Evolutionary conservation across 2,329 filamentous ascomycete genomes (phyloP), one percentile per base, ranked within the genome.

Genomic region (Akanthomyces muscarius): DNA sequence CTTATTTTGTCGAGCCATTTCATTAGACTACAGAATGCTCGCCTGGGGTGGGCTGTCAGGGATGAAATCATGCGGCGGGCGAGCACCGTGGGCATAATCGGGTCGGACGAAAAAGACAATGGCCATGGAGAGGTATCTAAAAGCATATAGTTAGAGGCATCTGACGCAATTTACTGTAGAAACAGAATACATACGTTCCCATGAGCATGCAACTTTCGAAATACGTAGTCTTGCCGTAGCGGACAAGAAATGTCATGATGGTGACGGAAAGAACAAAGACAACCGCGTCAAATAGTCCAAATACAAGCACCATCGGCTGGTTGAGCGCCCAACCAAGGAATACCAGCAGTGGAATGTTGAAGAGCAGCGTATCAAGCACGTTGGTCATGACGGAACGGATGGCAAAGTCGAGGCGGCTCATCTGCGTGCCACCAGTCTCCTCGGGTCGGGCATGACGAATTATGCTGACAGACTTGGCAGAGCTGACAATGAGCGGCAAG

Each of bases 171-270:
- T 21, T 23, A 23, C 18, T 4, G 7, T 50, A 14, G 6, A 44
- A 18, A 13, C 6, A 25, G 25, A 36, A 21, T 23, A 66, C 65
- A 50, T 60, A 65, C 65, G 65, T 65, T 53, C 65, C 65, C 63
- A 66, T 65, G n/a, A 66, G 65, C 65, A 66, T 66, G 55, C 59
- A 62, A 21, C 65, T 62, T 42, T 66, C 63, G 21, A 66, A 66
- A 55, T 66, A 66, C 7, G 63, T 66, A 25, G 65, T 66, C 54
- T 66, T 65, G 21, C 63, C 65, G 44, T 66, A 64, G 23, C 64
- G 65, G 5, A 66, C 63, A 44, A 66, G 48, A 33, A 65, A 66
- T 4, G 65, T 65, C 63, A 65, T 65, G 16, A 61, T 66, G 28
- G 64, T 63, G 36, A 66, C 64, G 21, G 65, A 59, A 18, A 65